These are phyloP conservation scores for Prunus fruticosa DNA, from an alignment of 306 rosid species.

Conservation along the genomic window DNA sequence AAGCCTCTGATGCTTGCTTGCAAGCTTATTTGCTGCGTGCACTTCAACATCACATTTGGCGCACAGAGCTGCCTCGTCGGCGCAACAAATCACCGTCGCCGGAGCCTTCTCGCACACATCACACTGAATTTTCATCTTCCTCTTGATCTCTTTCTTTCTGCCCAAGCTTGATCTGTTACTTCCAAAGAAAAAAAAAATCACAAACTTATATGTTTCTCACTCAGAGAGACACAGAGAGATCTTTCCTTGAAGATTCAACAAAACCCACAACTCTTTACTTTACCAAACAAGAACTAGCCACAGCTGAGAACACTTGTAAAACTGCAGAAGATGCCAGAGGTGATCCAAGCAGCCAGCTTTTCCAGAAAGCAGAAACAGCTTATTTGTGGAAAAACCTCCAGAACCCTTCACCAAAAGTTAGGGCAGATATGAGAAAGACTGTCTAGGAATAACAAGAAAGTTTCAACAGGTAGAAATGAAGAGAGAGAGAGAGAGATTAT, in stretches of 20 bases:
- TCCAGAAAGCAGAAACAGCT: not conserved
- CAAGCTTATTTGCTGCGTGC: slow-evolving; percentile 97
- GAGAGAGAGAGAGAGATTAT: not conserved
- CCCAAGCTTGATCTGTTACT: not conserved
- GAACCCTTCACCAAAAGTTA: not conserved
- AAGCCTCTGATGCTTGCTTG: slow-evolving; percentile 96
- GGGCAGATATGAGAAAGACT: not conserved
- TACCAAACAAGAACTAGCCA: too few relatives aligned
- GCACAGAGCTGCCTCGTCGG: slow-evolving; percentile 95
- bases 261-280: not conserved
- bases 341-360: not conserved
- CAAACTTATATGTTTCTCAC: not conserved
- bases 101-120: slow-evolving; percentile 98
- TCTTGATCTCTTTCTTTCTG: not conserved
- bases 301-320: not conserved
- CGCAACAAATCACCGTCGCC: slow-evolving; percentile 90
- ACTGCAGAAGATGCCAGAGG: not conserved
- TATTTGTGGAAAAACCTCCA: not conserved
- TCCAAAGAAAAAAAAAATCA: not conserved
- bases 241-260: not conserved
- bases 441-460: not conserved
- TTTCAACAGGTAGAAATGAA: too few relatives aligned
- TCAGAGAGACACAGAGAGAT: not conserved
- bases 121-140: slow-evolving; percentile 87
- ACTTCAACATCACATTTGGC: slow-evolving; percentile 90